Conservation (phyloP, 805 yeast species). For the Starmerella powellii region DNA sequence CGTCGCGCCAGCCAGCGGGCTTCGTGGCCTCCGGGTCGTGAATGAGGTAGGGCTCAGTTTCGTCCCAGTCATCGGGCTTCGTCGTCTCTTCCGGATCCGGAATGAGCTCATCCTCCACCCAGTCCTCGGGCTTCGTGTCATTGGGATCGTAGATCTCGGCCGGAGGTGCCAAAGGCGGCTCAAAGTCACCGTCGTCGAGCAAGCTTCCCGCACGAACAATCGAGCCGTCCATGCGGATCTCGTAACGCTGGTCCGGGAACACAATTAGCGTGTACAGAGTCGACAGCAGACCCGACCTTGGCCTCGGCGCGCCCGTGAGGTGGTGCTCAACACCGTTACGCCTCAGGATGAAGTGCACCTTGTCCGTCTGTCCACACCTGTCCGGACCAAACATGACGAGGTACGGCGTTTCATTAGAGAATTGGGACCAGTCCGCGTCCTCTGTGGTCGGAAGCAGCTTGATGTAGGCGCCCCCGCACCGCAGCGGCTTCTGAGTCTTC, state of each 20-base stretch:
- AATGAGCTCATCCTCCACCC: constrained; percentile 62
- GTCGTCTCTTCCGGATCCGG: constrained; percentile 51
- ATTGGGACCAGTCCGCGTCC: constrained; percentile 34
- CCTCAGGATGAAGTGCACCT: constrained; percentile 62
- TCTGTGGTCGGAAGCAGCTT: constrained; percentile 47
- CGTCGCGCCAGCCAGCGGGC: constrained; percentile 76
- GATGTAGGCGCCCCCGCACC: constrained; percentile 84
- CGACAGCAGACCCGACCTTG: constrained; percentile 41
- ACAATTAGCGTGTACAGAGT: constrained; percentile 68
- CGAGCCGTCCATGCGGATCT: constrained; percentile 73
- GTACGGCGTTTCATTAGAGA: constrained; percentile 57
- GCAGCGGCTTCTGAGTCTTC: constrained; percentile 63
- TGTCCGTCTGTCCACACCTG: constrained; percentile 69
- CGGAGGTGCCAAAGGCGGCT: constrained; percentile 63
- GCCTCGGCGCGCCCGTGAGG: constrained; percentile 50
- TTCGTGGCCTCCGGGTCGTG: constrained; percentile 53
- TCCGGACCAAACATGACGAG: constrained; percentile 94
- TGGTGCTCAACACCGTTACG: constrained; percentile 57
- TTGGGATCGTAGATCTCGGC: constrained; percentile 43
- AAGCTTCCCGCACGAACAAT: constrained; percentile 59
- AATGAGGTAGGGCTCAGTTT: constrained; percentile 48
- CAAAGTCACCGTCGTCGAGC: constrained; percentile 41
- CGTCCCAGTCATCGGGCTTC: constrained; percentile 84
- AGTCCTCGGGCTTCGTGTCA: constrained; percentile 60
- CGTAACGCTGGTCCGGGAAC: constrained; percentile 52